Base-by-base conservation (phyloP, 2,329 filamentous ascomycete species). In the Chrysosporium queenslandicum region DNA sequence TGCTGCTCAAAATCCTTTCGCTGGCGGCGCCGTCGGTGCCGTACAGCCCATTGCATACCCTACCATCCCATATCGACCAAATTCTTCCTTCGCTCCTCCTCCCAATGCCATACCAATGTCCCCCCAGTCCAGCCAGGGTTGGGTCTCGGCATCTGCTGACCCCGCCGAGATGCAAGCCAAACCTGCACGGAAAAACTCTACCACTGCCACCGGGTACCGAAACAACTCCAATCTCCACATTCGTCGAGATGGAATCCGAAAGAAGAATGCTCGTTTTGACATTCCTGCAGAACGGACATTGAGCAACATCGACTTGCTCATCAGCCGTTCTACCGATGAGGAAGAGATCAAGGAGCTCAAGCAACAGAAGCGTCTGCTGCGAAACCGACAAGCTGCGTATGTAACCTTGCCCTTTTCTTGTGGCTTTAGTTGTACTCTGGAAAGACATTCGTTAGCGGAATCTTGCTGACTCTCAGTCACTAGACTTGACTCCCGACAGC, bases 201-300 rank as follows among this genome's bases (percentile, higher is more conserved):
- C 46, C 14, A 39, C 50, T n/a, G 32, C 42, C 12, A 81, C 86
- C 25, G 75, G 79, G 85, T 68, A 80, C 82, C 65, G 85, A 79
- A 61, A 68, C 50, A 85, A 86, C 72, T 88, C 89, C 56, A 84
- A 90, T 52, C 75, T 87, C 68, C 78, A 81, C 56, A 72, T 80
- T 50, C 80, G 87, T 60, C 82, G 87, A 53, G 89, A 94, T 61
- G 88, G 92, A 56, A 94, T 97, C 69, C 82, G 92, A 64, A 98
- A 98, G 82, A 97, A 97, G 85, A 98, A 97, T 65, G 89, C 90
- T 59, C 86, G 91, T 60, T 96, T 97, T 70, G 91, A 97, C 65
- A 98, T 98, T 60, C 92, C 92, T 8, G 83, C 87, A 41, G 92
- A 96, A 72, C 82, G 90, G 57, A 97, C 90, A 64, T 80, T 98